phyloP scores from a whole-genome alignment of 2,329 filamentous ascomycete species.

The Aspergillus tanneri region DNA sequence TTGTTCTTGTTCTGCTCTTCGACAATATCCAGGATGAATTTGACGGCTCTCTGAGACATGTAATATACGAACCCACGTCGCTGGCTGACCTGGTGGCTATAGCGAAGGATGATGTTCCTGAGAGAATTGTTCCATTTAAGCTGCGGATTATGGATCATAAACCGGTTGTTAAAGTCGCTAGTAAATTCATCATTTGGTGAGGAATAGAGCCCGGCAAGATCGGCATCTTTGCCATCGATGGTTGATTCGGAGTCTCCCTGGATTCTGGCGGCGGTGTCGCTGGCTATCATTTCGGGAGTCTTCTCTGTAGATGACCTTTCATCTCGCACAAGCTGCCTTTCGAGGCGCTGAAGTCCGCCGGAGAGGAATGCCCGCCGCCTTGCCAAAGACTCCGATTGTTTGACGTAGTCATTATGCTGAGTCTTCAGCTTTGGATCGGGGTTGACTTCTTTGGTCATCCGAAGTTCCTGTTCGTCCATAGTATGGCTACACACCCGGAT shows the following conservation, averaged over 20 bases:
- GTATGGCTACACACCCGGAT: conserved; percentile 70
- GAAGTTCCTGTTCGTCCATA: conserved; percentile 72
- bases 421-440: conserved; percentile 45
- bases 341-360: conserved; percentile 57
- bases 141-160: conserved; percentile 96
- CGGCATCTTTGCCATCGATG: conserved; percentile 55
- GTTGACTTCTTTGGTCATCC: conserved; percentile 55
- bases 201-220: conserved; percentile 60
- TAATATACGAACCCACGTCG: conserved; percentile 96
- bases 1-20: conserved; percentile 85
- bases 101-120: conserved; percentile 92
- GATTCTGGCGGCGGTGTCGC: conserved; percentile 27
- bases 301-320: conserved; percentile 53
- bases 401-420: conserved; percentile 52
- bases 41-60: conserved; percentile 89
- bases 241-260: conserved; percentile 42
- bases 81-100: conserved; percentile 96
- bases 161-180: conserved; percentile 96
- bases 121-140: conserved; percentile 98
- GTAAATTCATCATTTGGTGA: conserved; percentile 76
- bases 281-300: conserved; percentile 22
- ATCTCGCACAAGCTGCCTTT: conserved; percentile 46
- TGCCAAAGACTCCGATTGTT: conserved; percentile 57
- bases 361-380: conserved; percentile 60
- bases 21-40: conserved; percentile 96